Base-by-base conservation (phyloP, 306 rosid species). In the Prunus kanzakura region DNA sequence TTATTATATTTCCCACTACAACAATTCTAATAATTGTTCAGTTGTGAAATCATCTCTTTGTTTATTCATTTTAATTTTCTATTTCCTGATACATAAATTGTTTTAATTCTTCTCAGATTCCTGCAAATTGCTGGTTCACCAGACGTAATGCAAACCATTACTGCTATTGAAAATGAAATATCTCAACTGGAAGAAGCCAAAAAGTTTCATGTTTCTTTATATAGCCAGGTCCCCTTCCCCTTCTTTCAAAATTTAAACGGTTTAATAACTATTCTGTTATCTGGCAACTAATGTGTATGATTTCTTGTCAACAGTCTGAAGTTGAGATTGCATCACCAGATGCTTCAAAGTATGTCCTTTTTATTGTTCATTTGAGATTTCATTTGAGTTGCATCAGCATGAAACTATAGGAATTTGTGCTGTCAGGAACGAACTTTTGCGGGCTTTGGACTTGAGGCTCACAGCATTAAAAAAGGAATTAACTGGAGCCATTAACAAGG, bases 361-460 rank as follows among this genome's bases (percentile, higher is more conserved):
- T 74, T 76, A 71, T 82, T 79, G 41, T 84, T 52, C 22, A 61
- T 69, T 60, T 67, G 27, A 64, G 18, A 19, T 63, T 62, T 69
- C 18, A 23, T 30, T 80, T 45, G 81, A 67, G 72, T 67, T 84
- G 79, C 78, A 49, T 69, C 72, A 66, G 72, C 78, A 56, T 68
- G 82, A 81, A 78, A 61, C 66, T 52, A 76, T 74, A 82, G 79
- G 86, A 75, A 80, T 62, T 67, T 88, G 69, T 89, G 74, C 80
- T 81, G 47, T 43, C 92, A 95, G 97, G 88, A 92, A 89, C 45
- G 96, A 92, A 74, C 86, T 95, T 64, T 76, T 95, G 88, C 91
- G 88, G 81, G 97, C 98, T 76, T 85, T 95, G 91, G 97, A 90
- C 80, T 86, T 90, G 85, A 89, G 98, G 89, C 84, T 95, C 25